Percentiles rank a stretch among this genome's conserved stretches.
phyloP scores from a whole-genome alignment of 352 stramenopile species.

The Blastocystis sp. region DNA sequence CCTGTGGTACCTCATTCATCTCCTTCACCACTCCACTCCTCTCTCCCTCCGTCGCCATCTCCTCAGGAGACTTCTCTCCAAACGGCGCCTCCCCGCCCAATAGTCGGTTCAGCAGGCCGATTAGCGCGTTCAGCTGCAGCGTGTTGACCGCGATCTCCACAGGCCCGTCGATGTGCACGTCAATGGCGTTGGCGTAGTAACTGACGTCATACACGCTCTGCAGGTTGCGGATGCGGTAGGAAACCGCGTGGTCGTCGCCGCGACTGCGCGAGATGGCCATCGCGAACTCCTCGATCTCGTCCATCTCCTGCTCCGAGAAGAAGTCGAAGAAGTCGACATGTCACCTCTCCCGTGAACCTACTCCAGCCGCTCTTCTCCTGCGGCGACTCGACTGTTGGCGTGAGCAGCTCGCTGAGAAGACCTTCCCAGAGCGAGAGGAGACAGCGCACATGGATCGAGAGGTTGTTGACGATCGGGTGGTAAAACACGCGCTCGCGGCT shows the following conservation, averaged over 20 bases:
- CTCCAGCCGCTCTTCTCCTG: background rate
- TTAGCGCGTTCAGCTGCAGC: constrained; percentile 17
- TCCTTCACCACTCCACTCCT: no score
- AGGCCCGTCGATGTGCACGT: constrained; percentile 18
- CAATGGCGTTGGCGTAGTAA: constrained; percentile 39
- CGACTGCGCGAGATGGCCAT: background rate
- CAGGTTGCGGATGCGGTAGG: background rate
- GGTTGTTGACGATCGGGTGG: background rate
- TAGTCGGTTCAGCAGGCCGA: background rate
- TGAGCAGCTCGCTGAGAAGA: background rate
- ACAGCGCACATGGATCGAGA: constrained; percentile 22
- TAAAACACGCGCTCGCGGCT: constrained; percentile 17
- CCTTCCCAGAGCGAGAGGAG: constrained; percentile 47
- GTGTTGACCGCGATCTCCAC: background rate
- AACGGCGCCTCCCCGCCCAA: background rate
- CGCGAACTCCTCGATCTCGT: constrained; percentile 37
- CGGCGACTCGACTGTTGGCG: background rate
- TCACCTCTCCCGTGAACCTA: background rate
- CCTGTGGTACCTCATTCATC: no score
- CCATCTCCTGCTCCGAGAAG: constrained; percentile 16
- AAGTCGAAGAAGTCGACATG: background rate
- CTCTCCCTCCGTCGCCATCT: no score
- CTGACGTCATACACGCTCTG: constrained; percentile 21
- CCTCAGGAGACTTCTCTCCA: background rate
- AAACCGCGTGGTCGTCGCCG: background rate